Evolutionary conservation across 129 eudicot species (phyloP), one percentile per base, ranked within the genome.

Genomic region (Apium graveolens): DNA sequence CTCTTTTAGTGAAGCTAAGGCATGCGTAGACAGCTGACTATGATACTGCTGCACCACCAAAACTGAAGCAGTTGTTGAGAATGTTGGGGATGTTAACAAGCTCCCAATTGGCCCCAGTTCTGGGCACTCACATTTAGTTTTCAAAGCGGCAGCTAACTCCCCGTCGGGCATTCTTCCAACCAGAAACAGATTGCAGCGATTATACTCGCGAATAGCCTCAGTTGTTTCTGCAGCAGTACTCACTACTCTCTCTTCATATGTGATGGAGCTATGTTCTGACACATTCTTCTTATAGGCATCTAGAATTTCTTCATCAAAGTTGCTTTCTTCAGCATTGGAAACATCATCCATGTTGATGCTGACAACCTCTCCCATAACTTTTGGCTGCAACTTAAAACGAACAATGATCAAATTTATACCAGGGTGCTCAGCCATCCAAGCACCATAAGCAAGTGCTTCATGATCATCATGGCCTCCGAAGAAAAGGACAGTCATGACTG

Each of bases 401-500:
- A 83, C 77, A 14, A 74, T 78, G 6, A 14, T 65, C 39, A 79
- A 20, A 17, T 21, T 73, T 55, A 78, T 79, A 29, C 86, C 86
- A 12, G 82, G 82, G 73, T 83, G 85, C 85, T 82, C 85, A 27
- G 82, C 85, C 85, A 82, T 82, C 14, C 77, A 75, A 7, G 76
- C 82, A 18, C 85, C 85, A 70, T 78, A 82, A 11, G 85, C 70
- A 38, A 82, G 85, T 29, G 85, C 85, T 48, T 82, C 85, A 24
- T 81, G 85, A 41, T 82, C 85, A 41, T 82, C 85, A 41, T 26
- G 82, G 35, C 85, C 85, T 46, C 85, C 85, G 41, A 82, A 82
- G 76, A 78, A 82, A 26, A 82, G 63, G 32, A 70, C 76, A 2
- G 82, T 65, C 39, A 82, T 74, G 45, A 60, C 32, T 27, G 65